A percentile compares a stretch with the other conserved stretches of the same genome.
Evolutionary conservation across 73 alveolate genomes (phyloP).

Genomic region (Blepharisma japonicum): DNA sequence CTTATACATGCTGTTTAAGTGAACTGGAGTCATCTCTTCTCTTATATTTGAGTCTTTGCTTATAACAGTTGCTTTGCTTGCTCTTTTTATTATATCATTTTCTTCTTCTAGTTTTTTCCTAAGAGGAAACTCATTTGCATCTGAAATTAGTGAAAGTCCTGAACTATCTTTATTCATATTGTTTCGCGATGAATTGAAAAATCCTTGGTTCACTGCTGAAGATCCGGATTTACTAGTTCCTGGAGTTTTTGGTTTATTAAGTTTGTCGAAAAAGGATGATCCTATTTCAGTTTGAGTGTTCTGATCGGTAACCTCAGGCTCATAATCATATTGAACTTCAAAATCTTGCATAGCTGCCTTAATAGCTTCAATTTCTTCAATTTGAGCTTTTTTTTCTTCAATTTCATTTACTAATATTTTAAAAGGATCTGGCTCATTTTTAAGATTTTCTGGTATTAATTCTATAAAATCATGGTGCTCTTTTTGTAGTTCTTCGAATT

Average conservation of each 20-base stretch:
- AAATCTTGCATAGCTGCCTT: neutral
- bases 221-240: conserved; percentile 20
- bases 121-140: no score
- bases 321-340: conserved; percentile 25
- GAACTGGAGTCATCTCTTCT: neutral
- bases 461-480: neutral
- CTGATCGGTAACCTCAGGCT: neutral
- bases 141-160: no score
- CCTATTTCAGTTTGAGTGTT: conserved; percentile 29
- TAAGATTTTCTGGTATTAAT: neutral
- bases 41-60: neutral
- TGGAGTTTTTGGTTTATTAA: neutral
- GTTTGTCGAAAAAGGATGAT: conserved; percentile 12
- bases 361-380: conserved; percentile 7
- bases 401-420: neutral
- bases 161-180: no score
- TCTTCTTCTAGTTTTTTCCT: no score
- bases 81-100: no score
- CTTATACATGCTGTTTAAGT: neutral
- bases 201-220: neutral
- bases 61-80: no score
- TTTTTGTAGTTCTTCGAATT: neutral
- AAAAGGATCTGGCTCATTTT: conserved; percentile 20
- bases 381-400: neutral
- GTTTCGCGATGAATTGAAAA: no score